phyloP scores from a whole-genome alignment of 1,139 yeast genomes.

The Kurtzmaniella quercitrusa region DNA sequence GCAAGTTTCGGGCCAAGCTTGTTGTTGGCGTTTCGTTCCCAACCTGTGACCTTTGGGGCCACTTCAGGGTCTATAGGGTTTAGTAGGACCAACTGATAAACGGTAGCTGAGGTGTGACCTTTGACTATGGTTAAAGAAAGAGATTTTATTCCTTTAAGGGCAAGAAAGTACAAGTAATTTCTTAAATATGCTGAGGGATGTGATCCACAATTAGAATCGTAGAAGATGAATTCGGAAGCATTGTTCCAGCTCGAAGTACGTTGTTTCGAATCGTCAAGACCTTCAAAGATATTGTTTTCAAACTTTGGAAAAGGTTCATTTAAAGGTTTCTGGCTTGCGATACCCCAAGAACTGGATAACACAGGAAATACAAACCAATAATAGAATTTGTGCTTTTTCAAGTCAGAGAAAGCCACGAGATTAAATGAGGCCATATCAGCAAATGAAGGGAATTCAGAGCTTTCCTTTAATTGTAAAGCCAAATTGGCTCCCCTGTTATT shows the following conservation, averaged over 20 bases:
- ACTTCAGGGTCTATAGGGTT: conserved; percentile 2
- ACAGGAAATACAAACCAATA: conserved; percentile 89
- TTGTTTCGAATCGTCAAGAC: background rate
- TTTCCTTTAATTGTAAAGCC: conserved; percentile 11
- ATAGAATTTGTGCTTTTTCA: conserved; percentile 80
- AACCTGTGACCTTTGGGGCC: conserved; percentile 58
- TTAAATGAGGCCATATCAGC: conserved; percentile 39
- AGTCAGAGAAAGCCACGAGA: conserved; percentile 74
- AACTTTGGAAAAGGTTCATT: background rate
- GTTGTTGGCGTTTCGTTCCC: conserved; percentile 81
- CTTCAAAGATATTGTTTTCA: background rate
- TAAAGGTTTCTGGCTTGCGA: conserved; percentile 4
- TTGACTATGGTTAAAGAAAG: conserved; percentile 33
- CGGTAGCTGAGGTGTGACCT: background rate
- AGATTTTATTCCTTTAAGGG: conserved; percentile 28
- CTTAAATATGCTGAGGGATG: conserved; percentile 62
- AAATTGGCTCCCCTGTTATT: conserved; percentile 37
- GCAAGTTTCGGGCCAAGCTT: conserved; percentile 79
- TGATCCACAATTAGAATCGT: conserved; percentile 54
- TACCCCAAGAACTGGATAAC: conserved; percentile 44
- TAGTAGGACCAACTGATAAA: background rate
- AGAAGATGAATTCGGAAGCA: conserved; percentile 39
- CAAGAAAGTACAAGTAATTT: conserved; percentile 60
- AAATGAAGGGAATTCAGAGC: conserved; percentile 7
- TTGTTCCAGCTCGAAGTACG: background rate